A percentile compares a stretch with the other conserved stretches of the same genome.
These are phyloP conservation scores for Cercospora brassicicola DNA, from an alignment of 2,329 filamentous ascomycete species.

Conservation along the genomic window DNA sequence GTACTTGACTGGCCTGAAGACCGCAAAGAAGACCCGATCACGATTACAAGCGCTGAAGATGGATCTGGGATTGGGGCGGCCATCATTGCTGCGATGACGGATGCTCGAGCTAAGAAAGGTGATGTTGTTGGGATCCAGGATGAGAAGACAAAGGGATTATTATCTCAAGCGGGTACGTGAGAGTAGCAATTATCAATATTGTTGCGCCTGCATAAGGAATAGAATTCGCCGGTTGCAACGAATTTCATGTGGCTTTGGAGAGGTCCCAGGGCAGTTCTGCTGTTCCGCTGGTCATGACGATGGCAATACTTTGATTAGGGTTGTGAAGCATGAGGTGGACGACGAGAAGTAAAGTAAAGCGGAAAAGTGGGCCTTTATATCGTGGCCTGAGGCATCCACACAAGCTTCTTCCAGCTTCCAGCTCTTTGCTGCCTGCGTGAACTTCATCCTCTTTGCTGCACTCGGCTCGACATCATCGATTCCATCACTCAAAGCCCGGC, in stretches of 20 bases:
- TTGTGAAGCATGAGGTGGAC: no score
- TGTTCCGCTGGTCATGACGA: no score
- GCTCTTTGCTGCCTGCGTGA: not conserved
- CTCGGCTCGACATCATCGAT: no score
- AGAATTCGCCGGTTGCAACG: no score
- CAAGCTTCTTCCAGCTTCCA: not conserved
- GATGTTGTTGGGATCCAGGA: slow-evolving; percentile 11
- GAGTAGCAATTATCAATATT: not conserved
- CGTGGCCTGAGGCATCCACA: not conserved
- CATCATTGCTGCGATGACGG: slow-evolving; percentile 38
- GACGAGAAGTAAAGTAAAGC: no score
- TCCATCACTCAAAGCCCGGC: no score
- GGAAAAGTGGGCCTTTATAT: not conserved
- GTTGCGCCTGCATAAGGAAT: not conserved
- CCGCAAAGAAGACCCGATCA: slow-evolving; percentile 39
- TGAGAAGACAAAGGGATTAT: not conserved
- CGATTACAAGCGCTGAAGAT: slow-evolving; percentile 44
- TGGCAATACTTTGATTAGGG: no score
- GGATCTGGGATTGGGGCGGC: slow-evolving; percentile 45
- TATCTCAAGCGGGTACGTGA: not conserved
- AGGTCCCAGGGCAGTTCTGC: no score
- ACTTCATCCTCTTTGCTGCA: not conserved
- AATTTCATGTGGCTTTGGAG: no score
- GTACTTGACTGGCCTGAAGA: slow-evolving; percentile 40
- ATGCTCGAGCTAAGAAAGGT: slow-evolving; percentile 31